Evolutionary conservation across 2,329 filamentous ascomycete species (phyloP).

Genomic region (Kalaharituber pfeilii): DNA sequence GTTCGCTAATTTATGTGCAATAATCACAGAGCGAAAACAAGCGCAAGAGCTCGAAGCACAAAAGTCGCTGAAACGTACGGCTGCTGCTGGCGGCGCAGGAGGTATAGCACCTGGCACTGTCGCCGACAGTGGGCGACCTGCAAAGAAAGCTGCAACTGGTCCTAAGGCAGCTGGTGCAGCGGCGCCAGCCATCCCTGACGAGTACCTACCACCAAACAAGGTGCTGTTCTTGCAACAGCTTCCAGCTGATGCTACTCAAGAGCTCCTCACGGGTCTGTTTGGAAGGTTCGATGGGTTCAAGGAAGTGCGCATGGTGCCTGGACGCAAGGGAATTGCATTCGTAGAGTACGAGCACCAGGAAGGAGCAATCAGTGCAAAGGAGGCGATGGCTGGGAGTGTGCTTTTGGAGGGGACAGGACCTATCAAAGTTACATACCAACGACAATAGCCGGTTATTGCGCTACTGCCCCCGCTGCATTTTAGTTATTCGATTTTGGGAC

Average conservation of each 20-base stretch:
- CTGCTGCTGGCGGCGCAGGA: constrained; percentile 30
- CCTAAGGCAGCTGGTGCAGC: constrained; percentile 58
- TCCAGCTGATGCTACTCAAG: constrained; percentile 69
- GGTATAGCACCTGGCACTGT: constrained; percentile 32
- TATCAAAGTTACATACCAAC: constrained; percentile 92
- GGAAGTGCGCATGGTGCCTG: constrained; percentile 78
- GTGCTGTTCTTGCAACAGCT: constrained; percentile 87
- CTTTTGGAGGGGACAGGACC: constrained; percentile 50
- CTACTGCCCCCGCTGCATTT: too few species aligned
- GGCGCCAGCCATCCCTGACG: constrained; percentile 72
- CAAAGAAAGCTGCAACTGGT: constrained; percentile 55
- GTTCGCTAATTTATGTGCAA: background rate
- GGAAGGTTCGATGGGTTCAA: constrained; percentile 82
- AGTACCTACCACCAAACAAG: constrained; percentile 94
- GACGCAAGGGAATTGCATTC: constrained; percentile 76
- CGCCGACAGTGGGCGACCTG: constrained; percentile 35
- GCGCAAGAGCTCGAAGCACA: constrained; percentile 62
- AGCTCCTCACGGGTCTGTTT: constrained; percentile 64
- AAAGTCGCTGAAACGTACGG: constrained; percentile 53
- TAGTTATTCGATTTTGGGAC: too few species aligned
- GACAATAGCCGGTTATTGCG: constrained; percentile 45
- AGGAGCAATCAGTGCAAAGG: constrained; percentile 82
- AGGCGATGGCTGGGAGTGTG: constrained; percentile 72
- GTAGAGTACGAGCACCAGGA: constrained; percentile 88
- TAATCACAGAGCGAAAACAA: constrained; percentile 51